Percentiles rank a stretch among this genome's conserved stretches.
These are phyloP conservation scores for Penicillium psychrofluorescens DNA, from an alignment of 495 filamentous ascomycete genomes.

Conservation along the genomic window DNA sequence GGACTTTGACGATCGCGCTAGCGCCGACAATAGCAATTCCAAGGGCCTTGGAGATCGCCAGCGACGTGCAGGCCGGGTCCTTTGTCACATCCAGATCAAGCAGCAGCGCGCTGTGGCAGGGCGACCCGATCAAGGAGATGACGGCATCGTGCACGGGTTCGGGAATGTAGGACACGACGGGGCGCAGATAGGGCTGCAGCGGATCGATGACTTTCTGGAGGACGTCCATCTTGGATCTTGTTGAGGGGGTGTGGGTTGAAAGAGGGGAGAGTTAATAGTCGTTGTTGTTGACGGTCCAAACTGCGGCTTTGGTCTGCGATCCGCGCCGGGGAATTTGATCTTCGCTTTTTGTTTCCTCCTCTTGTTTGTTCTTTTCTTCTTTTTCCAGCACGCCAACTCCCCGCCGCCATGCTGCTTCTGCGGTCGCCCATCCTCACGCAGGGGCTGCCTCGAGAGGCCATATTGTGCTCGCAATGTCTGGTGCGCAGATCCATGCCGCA, in stretches of 20 bases:
- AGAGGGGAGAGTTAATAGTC: neutral
- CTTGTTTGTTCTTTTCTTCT: constrained; percentile 13
- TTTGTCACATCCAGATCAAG: constrained; percentile 70
- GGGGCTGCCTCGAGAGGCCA: constrained; percentile 23
- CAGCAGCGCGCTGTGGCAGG: constrained; percentile 77
- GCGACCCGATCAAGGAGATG: constrained; percentile 68
- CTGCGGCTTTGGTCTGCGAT: constrained; percentile 28
- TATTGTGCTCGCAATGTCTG: constrained; percentile 29
- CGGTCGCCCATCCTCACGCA: constrained; percentile 33
- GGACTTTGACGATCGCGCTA: constrained; percentile 86
- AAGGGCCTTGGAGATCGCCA: constrained; percentile 83
- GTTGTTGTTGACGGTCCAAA: constrained; percentile 16
- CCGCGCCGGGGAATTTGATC: constrained; percentile 20
- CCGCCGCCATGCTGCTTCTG: constrained; percentile 35
- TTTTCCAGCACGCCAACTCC: constrained; percentile 1
- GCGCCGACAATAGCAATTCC: constrained; percentile 88
- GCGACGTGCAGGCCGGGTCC: constrained; percentile 66
- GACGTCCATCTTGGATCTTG: constrained; percentile 25
- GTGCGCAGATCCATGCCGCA: constrained; percentile 5
- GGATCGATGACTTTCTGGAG: constrained; percentile 49
- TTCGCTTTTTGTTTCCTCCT: constrained; percentile 15
- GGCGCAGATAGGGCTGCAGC: constrained; percentile 61
- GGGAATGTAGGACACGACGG: constrained; percentile 74
- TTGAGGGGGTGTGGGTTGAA: neutral
- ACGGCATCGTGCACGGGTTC: constrained; percentile 67